Percentiles rank a stretch among this genome's conserved stretches.
Evolutionary conservation across 2,329 filamentous ascomycete species (phyloP).

Genomic region (Bertia moriformis): DNA sequence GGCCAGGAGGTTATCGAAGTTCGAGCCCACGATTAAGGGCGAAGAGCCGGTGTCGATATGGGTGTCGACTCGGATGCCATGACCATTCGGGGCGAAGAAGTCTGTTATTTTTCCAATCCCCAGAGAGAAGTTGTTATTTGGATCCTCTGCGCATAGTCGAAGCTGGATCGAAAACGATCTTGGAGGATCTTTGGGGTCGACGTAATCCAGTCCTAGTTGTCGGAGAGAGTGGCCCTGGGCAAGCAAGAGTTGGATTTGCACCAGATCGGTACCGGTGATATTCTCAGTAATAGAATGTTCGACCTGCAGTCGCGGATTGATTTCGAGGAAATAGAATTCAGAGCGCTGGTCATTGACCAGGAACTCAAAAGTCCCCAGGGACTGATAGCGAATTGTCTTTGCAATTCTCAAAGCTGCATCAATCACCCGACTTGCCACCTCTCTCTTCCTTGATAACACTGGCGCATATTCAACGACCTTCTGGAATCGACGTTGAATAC

Average conservation of each 20-base stretch:
- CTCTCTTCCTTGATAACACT: conserved; percentile 28
- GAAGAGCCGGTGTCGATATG: conserved; percentile 28
- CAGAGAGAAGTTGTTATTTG: conserved; percentile 33
- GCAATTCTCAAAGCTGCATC: conserved; percentile 37
- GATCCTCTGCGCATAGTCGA: conserved; percentile 40
- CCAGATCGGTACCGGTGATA: conserved; percentile 36
- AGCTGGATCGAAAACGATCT: conserved; percentile 34
- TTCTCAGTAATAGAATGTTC: conserved; percentile 47
- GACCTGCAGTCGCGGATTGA: conserved; percentile 45
- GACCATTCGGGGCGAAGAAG: conserved; percentile 37
- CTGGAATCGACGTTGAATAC: conserved; percentile 43
- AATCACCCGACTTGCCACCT: conserved; percentile 30
- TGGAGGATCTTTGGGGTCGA: conserved; percentile 15
- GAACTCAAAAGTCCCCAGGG: conserved; percentile 52
- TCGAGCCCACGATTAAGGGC: conserved; percentile 28
- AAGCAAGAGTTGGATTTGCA: conserved; percentile 35
- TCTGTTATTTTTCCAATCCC: conserved; percentile 43
- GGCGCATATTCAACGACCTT: conserved; percentile 46
- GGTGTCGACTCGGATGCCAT: conserved; percentile 41
- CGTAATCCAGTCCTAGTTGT: conserved; percentile 12
- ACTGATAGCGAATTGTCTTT: conserved; percentile 33
- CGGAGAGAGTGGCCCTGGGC: conserved; percentile 30
- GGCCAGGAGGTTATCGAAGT: conserved; percentile 43
- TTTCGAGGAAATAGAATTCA: conserved; percentile 43
- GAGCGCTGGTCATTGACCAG: conserved; percentile 31